Conservation (phyloP, 2,329 filamentous ascomycete genomes). For the Achaetomium macrosporum region DNA sequence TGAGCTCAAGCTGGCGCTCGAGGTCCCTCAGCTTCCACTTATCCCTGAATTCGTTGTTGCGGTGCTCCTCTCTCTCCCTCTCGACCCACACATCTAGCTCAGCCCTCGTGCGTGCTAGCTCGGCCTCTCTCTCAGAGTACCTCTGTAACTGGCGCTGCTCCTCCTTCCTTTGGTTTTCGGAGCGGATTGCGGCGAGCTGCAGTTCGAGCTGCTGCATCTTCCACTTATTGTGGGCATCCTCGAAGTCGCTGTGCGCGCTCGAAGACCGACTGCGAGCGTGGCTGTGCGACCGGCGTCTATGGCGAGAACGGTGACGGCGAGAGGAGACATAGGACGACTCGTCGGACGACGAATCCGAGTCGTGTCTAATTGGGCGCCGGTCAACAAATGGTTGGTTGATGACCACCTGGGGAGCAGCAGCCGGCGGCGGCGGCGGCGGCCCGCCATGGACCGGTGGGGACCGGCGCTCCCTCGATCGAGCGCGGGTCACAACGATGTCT, state of each 20-base stretch:
- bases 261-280: conserved; percentile 24
- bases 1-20: conserved; percentile 12
- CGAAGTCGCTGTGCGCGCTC: conserved; percentile 29
- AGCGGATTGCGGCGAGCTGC: conserved; percentile 41
- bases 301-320: conserved; percentile 30
- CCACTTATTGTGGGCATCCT: conserved; percentile 30
- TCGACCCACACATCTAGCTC: conserved; percentile 16
- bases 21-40: conserved; percentile 14
- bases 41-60: conserved; percentile 16
- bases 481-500: conserved; percentile 40
- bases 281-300: conserved; percentile 34
- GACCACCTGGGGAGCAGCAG: conserved; percentile 27
- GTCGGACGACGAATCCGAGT: conserved; percentile 37
- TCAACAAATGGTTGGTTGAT: conserved; percentile 10
- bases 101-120: conserved; percentile 3
- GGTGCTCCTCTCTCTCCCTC: conserved; percentile 15
- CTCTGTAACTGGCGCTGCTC: conserved; percentile 34
- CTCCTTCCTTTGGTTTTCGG: conserved; percentile 30
- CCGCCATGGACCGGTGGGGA: conserved; percentile 33
- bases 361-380: background rate
- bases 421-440: conserved; percentile 27
- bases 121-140: conserved; percentile 21
- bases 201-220: conserved; percentile 31
- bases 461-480: conserved; percentile 42
- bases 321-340: conserved; percentile 29